A percentile compares a stretch with the other conserved stretches of the same genome.
These are phyloP conservation scores for Suhomyces panamericanus DNA, from an alignment of 1,139 yeast species.

Conservation along the genomic window DNA sequence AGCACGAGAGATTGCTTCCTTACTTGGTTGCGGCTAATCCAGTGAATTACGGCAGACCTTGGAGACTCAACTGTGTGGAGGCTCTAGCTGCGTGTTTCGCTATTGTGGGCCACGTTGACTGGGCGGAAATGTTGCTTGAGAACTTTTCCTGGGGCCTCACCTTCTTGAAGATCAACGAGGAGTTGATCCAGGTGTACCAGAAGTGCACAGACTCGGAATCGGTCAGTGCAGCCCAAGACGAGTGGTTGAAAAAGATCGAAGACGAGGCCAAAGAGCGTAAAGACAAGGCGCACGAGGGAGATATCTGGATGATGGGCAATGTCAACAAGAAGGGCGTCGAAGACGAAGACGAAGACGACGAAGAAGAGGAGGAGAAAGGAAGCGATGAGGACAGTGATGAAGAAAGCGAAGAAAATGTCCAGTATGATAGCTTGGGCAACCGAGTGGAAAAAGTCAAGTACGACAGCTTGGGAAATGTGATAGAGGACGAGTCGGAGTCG, in stretches of 20 bases:
- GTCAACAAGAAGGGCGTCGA: slow-evolving; percentile 49
- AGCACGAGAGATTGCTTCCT: slow-evolving; percentile 81
- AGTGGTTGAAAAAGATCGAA: slow-evolving; percentile 70
- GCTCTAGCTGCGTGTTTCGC: slow-evolving; percentile 98
- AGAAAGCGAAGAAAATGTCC: slow-evolving; percentile 14
- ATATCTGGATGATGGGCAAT: slow-evolving; percentile 79
- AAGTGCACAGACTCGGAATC: slow-evolving; percentile 80
- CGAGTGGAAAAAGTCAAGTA: slow-evolving; percentile 11
- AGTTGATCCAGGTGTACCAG: slow-evolving; percentile 71
- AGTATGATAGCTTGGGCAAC: slow-evolving; percentile 14
- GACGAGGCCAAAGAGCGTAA: slow-evolving; percentile 67
- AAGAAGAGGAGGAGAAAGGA: slow-evolving; percentile 11
- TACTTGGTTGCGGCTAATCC: slow-evolving; percentile 95
- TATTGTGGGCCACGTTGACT: slow-evolving; percentile 85
- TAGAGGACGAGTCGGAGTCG: not conserved
- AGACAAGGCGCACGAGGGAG: slow-evolving; percentile 52
- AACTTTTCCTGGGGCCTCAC: slow-evolving; percentile 93
- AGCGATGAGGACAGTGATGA: not conserved
- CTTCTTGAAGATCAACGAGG: slow-evolving; percentile 79
- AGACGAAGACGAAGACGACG: slow-evolving; percentile 13
- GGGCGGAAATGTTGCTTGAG: slow-evolving; percentile 76
- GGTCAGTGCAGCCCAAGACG: slow-evolving; percentile 69
- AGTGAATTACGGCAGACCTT: slow-evolving; percentile 94
- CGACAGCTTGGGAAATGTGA: slow-evolving; percentile 14
- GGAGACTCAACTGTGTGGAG: slow-evolving; percentile 95